phyloP scores from a whole-genome alignment of 2,329 filamentous ascomycete species.

The Botrytis squamosa region DNA sequence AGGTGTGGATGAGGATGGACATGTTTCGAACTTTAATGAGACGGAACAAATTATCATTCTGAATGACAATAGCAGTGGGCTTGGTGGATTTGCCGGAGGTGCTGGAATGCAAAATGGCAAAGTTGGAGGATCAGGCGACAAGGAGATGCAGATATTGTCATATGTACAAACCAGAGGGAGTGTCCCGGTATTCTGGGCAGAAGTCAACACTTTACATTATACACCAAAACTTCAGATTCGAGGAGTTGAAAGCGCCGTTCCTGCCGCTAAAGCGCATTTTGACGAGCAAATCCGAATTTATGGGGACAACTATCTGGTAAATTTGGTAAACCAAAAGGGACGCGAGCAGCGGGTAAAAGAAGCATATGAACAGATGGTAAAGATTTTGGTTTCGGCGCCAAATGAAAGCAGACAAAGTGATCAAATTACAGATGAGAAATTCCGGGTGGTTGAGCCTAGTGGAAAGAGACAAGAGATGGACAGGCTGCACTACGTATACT shows the following conservation, averaged over 20 bases:
- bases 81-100: slow-evolving; percentile 79
- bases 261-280: slow-evolving; percentile 83
- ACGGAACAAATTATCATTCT: slow-evolving; percentile 90
- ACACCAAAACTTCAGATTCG: slow-evolving; percentile 87
- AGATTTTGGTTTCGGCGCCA: slow-evolving; percentile 68
- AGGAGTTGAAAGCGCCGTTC: slow-evolving; percentile 74
- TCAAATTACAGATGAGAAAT: slow-evolving; percentile 70
- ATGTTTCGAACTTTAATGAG: slow-evolving; percentile 99
- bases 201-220: slow-evolving; percentile 91
- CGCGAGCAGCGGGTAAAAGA: slow-evolving; percentile 86
- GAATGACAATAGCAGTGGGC: slow-evolving; percentile 73
- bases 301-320: slow-evolving; percentile 95
- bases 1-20: slow-evolving; percentile 86
- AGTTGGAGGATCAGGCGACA: slow-evolving; percentile 55
- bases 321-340: slow-evolving; percentile 94
- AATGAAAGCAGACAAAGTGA: slow-evolving; percentile 66
- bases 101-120: slow-evolving; percentile 74
- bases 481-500: slow-evolving; percentile 92
- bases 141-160: slow-evolving; percentile 84
- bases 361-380: slow-evolving; percentile 88
- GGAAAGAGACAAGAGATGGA: slow-evolving; percentile 64
- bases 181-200: slow-evolving; percentile 93
- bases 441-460: slow-evolving; percentile 71
- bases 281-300: slow-evolving; percentile 90
- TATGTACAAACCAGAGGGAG: slow-evolving; percentile 97